Evolutionary conservation across 2,329 filamentous ascomycete species (phyloP).

Genomic region (Waltergamsia citrina): DNA sequence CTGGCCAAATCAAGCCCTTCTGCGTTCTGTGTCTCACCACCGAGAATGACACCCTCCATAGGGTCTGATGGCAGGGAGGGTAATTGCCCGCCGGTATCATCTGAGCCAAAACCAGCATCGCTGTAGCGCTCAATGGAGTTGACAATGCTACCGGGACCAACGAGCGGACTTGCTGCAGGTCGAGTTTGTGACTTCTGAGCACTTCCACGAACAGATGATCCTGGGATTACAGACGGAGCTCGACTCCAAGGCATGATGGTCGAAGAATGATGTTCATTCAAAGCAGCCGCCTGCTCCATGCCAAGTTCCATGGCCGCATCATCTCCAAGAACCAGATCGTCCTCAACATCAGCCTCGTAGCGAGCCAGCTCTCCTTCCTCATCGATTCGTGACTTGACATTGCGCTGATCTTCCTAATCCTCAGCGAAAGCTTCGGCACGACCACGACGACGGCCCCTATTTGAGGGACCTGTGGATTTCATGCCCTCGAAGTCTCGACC

Average conservation of each 20-base stretch:
- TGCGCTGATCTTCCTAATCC: conserved; percentile 22
- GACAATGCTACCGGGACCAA: conserved; percentile 23
- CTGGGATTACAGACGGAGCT: conserved; percentile 30
- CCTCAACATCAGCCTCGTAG: conserved; percentile 12
- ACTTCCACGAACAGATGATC: conserved; percentile 34
- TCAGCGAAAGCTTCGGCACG: conserved; percentile 33
- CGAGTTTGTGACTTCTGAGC: conserved; percentile 17
- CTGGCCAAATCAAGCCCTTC: conserved; percentile 33
- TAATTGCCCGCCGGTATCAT: conserved; percentile 14
- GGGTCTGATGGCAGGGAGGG: conserved; percentile 10
- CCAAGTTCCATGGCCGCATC: conserved; percentile 53
- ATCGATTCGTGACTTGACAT: conserved; percentile 25
- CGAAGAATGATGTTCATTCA: conserved; percentile 56
- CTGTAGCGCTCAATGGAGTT: conserved; percentile 37
- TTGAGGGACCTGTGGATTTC: conserved; percentile 1
- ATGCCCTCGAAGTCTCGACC: conserved; percentile 12
- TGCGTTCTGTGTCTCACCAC: conserved; percentile 18
- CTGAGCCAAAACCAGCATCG: conserved; percentile 26
- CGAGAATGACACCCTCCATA: conserved; percentile 7
- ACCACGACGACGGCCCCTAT: conserved; percentile 24
- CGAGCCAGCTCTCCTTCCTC: conserved; percentile 17
- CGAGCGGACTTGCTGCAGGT: conserved; percentile 24
- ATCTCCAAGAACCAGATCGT: conserved; percentile 21
- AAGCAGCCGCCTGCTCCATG: conserved; percentile 54
- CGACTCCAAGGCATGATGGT: conserved; percentile 45